phyloP scores from a whole-genome alignment of 208 protist genomes.

The Vickermania spadyakhi region DNA sequence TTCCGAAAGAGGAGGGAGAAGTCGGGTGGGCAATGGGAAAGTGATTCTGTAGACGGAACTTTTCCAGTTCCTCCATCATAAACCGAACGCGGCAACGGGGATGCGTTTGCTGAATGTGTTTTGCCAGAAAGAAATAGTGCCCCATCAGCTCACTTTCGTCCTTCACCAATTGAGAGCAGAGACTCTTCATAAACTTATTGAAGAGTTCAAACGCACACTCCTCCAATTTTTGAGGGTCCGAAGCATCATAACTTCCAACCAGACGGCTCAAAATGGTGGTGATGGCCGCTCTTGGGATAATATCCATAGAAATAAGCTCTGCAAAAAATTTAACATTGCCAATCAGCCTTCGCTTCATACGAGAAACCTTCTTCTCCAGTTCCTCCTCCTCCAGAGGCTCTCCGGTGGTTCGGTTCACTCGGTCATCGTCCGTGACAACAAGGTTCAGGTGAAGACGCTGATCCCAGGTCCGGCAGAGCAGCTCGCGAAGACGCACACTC shows the following conservation, averaged over 20 bases:
- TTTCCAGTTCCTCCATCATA: constrained; percentile 74
- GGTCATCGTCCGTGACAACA: constrained; percentile 55
- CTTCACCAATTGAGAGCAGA: constrained; percentile 25
- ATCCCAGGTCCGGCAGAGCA: constrained; percentile 52
- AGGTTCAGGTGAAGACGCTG: constrained; percentile 59
- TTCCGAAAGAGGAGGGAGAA: neutral
- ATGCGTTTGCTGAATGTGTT: constrained; percentile 47
- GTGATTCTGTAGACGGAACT: constrained; percentile 33
- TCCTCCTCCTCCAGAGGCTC: constrained; percentile 51
- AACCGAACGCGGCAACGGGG: constrained; percentile 58
- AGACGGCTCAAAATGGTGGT: constrained; percentile 53
- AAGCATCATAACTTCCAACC: constrained; percentile 42
- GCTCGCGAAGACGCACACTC: constrained; percentile 44
- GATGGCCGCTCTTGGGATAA: constrained; percentile 56
- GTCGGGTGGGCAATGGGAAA: constrained; percentile 16
- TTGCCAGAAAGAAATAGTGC: constrained; percentile 46
- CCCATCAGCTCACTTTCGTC: constrained; percentile 24
- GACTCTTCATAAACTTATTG: constrained; percentile 43
- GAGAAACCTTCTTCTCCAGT: constrained; percentile 48
- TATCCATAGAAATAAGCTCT: constrained; percentile 65
- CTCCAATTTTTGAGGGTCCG: constrained; percentile 30
- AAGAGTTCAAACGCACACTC: constrained; percentile 79
- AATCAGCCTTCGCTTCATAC: constrained; percentile 64
- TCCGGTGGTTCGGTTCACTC: constrained; percentile 59
- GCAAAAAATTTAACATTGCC: constrained; percentile 84